Evolutionary conservation across 140 eudicot genomes (phyloP), one percentile per base, ranked within the genome.

Genomic region (Bidens hawaiensis): DNA sequence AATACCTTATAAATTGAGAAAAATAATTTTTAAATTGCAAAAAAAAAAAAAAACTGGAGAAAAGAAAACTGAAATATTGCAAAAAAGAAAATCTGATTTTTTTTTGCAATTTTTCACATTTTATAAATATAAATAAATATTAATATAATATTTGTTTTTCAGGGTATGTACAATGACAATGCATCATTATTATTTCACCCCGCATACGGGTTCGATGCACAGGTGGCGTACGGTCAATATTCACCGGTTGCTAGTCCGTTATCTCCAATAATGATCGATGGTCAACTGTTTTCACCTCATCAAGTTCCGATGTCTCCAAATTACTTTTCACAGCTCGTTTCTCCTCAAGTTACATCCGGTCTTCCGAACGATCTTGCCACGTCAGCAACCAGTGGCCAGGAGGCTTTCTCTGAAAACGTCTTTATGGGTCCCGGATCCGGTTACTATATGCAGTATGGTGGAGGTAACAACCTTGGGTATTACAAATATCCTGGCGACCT

Each of bases 191-290:
- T 73, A 43, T 79, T 76, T 64, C 95, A 84, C 56, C 86, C 99
- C 46, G 86, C 89, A 5, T 88, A 93, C 52, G 93, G 95, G 71
- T 88, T 69, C 64, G 96, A 85, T 61, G 54, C 87, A 38, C 97
- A 83, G 50, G 74, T 86, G 85, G 86, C 88, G 6, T 93, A 74
- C 56, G 94, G 96, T 48, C 99, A 93, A 74, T 93, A 71, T 73
- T 89, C 99, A 16, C 95, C 99, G 0, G 77, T 85, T 76, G 86
- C 91, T 63, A 84, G 81, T 73, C 89, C 99, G 6, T 51, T 91
- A 22, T 89, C 96, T 33, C 94, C 95, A 16, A 71, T 93, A 72
- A 69, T 93, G 87, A 50, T 93, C 17, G 96, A 93, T 59, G 96
- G 94, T 2, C 99, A 90, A 61, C 86, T 90, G 25, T 90, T 72